phyloP scores from a whole-genome alignment of 169 alveolate species.

The Babesia caballi region DNA sequence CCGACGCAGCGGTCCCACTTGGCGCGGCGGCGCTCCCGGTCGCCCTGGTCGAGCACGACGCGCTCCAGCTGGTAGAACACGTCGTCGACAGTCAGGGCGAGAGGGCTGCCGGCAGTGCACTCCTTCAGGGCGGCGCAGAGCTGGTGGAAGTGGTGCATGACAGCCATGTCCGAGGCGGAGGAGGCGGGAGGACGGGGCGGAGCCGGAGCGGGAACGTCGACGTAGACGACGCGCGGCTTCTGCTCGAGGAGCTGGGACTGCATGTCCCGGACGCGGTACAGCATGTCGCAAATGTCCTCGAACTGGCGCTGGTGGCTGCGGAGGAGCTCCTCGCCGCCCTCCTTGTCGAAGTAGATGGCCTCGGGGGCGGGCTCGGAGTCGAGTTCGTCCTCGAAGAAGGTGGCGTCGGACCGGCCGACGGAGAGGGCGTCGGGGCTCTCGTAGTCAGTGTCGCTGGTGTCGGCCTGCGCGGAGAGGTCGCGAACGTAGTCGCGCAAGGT shows the following conservation, averaged over 20 bases:
- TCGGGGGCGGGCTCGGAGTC: no score
- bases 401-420: conserved; percentile 13
- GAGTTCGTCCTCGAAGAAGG: not conserved
- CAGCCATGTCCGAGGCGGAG: conserved; percentile 23
- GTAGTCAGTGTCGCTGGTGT: conserved; percentile 17
- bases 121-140: conserved; percentile 40
- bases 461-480: not conserved
- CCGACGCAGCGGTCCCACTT: conserved; percentile 33
- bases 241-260: conserved; percentile 3
- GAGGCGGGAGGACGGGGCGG: not conserved
- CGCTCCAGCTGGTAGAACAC: conserved; percentile 46
- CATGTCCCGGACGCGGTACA: conserved; percentile 6
- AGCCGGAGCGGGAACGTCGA: not conserved
- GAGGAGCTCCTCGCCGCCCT: conserved; percentile 11
- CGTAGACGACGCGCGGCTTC: not conserved
- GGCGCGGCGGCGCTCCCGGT: conserved; percentile 13
- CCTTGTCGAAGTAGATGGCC: not conserved
- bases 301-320: conserved; percentile 26
- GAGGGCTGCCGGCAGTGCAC: conserved; percentile 7
- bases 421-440: conserved; percentile 3
- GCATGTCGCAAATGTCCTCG: conserved; percentile 25
- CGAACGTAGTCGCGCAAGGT: conserved; percentile 8
- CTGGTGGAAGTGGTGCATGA: conserved; percentile 33
- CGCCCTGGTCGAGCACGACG: conserved; percentile 15
- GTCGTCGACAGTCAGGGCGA: conserved; percentile 29